These are phyloP conservation scores for Massarina eburnea DNA, from an alignment of 2,329 filamentous ascomycete species.

Conservation along the genomic window DNA sequence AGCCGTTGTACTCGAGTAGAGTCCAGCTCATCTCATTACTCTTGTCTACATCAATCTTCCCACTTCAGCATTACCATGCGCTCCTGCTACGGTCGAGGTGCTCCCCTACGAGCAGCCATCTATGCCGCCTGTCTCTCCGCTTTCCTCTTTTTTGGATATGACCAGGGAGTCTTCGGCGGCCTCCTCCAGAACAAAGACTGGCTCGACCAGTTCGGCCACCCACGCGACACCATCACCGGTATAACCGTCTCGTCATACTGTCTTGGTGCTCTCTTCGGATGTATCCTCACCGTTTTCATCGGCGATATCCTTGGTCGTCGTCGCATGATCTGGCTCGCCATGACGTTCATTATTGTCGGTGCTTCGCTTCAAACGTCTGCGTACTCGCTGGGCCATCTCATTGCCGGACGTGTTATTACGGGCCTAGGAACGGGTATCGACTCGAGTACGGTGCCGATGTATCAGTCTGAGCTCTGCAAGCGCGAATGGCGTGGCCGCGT, in stretches of 20 bases:
- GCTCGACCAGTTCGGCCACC: constrained; percentile 43
- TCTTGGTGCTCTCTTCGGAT: constrained; percentile 46
- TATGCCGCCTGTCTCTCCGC: constrained; percentile 14
- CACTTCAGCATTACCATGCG: constrained; percentile 2
- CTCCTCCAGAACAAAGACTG: constrained; percentile 52
- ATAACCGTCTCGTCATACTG: constrained; percentile 50
- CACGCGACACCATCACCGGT: constrained; percentile 41
- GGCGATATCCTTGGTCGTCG: constrained; percentile 10
- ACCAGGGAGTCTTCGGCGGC: constrained; percentile 53
- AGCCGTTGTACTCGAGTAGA: no score
- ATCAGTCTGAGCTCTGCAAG: constrained; percentile 51
- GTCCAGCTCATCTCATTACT: no score
- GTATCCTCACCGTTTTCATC: constrained; percentile 22
- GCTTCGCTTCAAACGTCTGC: constrained; percentile 8
- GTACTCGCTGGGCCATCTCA: constrained; percentile 10
- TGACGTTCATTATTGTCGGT: constrained; percentile 10
- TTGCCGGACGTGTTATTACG: constrained; percentile 13
- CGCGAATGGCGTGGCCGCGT: constrained; percentile 44
- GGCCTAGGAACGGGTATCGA: constrained; percentile 19
- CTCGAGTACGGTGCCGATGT: constrained; percentile 43
- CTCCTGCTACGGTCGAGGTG: constrained; percentile 11
- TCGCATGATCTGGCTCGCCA: constrained; percentile 12
- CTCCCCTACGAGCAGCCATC: constrained; percentile 12
- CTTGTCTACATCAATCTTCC: no score
- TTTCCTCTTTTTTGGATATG: constrained; percentile 42